phyloP scores from a whole-genome alignment of 305 asterid species.

The Solanum chacoense region DNA sequence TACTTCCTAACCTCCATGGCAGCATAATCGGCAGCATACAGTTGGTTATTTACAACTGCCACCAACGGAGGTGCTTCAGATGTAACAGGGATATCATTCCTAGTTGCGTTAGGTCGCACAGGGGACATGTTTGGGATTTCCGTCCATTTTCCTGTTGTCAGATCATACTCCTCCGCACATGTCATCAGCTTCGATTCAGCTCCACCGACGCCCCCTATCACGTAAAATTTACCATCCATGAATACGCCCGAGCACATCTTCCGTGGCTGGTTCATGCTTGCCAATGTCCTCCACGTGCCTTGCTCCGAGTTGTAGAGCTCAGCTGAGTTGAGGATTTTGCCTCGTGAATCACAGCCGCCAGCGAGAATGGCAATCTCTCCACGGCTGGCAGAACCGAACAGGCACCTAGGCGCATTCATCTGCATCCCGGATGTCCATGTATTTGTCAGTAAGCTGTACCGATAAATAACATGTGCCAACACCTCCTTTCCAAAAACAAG shows the following conservation, averaged over 20 bases:
- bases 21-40: slow-evolving; percentile 82
- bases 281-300: slow-evolving; percentile 48
- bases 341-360: slow-evolving; percentile 77
- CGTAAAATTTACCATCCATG: slow-evolving; percentile 75
- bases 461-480: slow-evolving; percentile 57
- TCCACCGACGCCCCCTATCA: slow-evolving; percentile 81
- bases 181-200: slow-evolving; percentile 47
- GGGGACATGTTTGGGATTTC: slow-evolving; percentile 86
- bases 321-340: slow-evolving; percentile 55
- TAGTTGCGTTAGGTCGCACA: slow-evolving; percentile 27
- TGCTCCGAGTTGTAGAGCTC: slow-evolving; percentile 72
- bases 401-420: slow-evolving; percentile 78
- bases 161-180: slow-evolving; percentile 78
- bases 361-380: slow-evolving; percentile 78
- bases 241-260: slow-evolving; percentile 91
- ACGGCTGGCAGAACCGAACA: slow-evolving; percentile 85
- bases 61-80: slow-evolving; percentile 87
- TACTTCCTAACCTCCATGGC: slow-evolving; percentile 69
- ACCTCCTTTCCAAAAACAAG: slow-evolving; percentile 78
- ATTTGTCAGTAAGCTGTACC: slow-evolving; percentile 70
- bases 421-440: slow-evolving; percentile 70
- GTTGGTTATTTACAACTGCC: slow-evolving; percentile 66
- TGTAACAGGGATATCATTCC: slow-evolving; percentile 48
- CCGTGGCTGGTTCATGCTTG: slow-evolving; percentile 62
- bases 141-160: slow-evolving; percentile 50